A percentile compares a stretch with the other conserved stretches of the same genome.
Evolutionary conservation across 768 basidiomycete genomes (phyloP).

Genomic region (Psilocybe tampanensis): DNA sequence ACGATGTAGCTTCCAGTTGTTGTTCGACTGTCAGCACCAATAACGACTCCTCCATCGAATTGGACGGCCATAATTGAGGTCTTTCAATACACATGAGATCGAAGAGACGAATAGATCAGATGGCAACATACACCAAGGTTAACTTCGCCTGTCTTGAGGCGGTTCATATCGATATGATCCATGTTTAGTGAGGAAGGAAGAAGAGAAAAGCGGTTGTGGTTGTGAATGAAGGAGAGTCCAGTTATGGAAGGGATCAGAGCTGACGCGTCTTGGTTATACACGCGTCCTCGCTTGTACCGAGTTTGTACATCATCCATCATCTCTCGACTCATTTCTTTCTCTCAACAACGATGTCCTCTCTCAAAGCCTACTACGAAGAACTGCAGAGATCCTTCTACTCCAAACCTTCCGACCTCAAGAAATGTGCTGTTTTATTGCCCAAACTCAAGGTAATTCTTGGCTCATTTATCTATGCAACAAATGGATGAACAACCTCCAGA

Average conservation of each 20-base stretch:
- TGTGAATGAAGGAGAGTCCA: constrained; percentile 19
- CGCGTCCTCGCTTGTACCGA: constrained; percentile 32
- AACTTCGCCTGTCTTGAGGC: constrained; percentile 93
- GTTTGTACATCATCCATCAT: constrained; percentile 8
- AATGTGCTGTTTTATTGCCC: constrained; percentile 60
- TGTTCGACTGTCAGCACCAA: constrained; percentile 97
- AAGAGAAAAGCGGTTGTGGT: constrained; percentile 2
- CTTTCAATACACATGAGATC: constrained; percentile 38
- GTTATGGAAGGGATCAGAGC: constrained; percentile 34
- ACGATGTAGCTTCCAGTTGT: constrained; percentile 98
- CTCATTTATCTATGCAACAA: not conserved
- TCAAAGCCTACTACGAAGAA: constrained; percentile 64
- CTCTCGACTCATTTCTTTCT: constrained; percentile 16
- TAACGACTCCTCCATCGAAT: constrained; percentile 92
- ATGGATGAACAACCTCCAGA: constrained; percentile 40
- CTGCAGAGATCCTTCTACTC: constrained; percentile 69
- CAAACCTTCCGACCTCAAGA: constrained; percentile 67
- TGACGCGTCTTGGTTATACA: constrained; percentile 56
- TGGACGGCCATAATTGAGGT: constrained; percentile 99
- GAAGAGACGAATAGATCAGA: not conserved
- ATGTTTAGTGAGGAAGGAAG: constrained; percentile 35
- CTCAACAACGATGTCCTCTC: constrained; percentile 43
- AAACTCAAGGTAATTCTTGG: constrained; percentile 68
- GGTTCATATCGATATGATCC: constrained; percentile 79
- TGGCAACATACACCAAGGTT: constrained; percentile 83